Evolutionary conservation across 305 asterid genomes (phyloP), one percentile per base, ranked within the genome.

Genomic region (Striga hermonthica): DNA sequence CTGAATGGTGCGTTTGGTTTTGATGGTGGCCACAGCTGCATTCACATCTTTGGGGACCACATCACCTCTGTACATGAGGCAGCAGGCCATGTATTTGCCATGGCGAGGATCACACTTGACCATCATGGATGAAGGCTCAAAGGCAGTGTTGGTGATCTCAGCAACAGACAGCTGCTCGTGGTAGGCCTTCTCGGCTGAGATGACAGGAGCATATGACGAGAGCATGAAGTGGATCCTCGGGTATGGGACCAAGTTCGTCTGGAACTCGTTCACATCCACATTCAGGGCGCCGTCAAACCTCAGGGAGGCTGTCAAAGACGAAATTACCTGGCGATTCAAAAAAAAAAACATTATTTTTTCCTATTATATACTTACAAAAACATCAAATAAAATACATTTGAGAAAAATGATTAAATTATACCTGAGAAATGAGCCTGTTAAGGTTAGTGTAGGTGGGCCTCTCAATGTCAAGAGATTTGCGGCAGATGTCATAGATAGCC

Each of bases 161-260:
- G 82, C 79, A 60, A 74, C 82, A 1, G 82, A 78, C 7, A 78
- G 77, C 43, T 78, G 82, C 68, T 78, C 82, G 3, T 78, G 82
- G 57, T 78, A 78, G 15, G 82, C 82, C 76, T 78, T 78, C 13
- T 78, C 82, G 43, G 82, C 82, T 4, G 82, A 78, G 31, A 78
- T 78, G 14, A 79, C 83, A 7, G 83, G 83, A 35, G 83, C 83
- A 13, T 79, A 79, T 1, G 83, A 79, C 0, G 83, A 79, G 48
- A 79, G 83, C 83, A 79, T 79, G 67, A 79, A 79, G 47, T 79
- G 83, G 22, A 79, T 79, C 35, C 83, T 75, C 11, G 83, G 83
- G 73, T 79, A 79, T 10, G 83, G 83, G 16, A 79, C 83, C 74
- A 79, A 60, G 77, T 79, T 79, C 70, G 83, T 79, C 54, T 79